Evolutionary conservation across 495 filamentous ascomycete genomes (phyloP).

Genomic region (Durotheca rogersii): DNA sequence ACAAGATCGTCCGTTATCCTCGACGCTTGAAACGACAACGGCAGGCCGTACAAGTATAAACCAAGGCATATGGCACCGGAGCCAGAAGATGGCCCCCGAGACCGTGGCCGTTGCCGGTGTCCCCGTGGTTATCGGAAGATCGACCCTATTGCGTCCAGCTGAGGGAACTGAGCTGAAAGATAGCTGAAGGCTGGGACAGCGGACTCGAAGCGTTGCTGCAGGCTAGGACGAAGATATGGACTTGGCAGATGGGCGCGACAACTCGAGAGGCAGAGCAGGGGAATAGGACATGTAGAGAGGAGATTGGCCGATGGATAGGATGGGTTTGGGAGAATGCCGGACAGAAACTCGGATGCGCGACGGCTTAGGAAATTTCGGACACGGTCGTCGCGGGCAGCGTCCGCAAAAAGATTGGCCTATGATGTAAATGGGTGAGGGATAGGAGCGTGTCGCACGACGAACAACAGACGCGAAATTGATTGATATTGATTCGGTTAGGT

Average conservation of each 20-base stretch:
- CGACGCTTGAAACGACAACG: slow-evolving; percentile 6
- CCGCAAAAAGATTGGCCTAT: slow-evolving; percentile 19
- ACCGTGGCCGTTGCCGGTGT: neutral
- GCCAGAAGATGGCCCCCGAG: neutral
- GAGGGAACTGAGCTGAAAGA: neutral
- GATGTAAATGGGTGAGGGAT: slow-evolving; percentile 4
- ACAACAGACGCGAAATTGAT: slow-evolving; percentile 1
- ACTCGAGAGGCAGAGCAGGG: slow-evolving; percentile 5
- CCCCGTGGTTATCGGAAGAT: neutral
- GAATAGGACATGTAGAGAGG: slow-evolving; percentile 1
- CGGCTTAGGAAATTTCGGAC: slow-evolving; percentile 6
- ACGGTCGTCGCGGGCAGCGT: slow-evolving; percentile 6
- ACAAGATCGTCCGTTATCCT: neutral
- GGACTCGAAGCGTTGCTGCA: neutral
- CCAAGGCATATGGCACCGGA: slow-evolving; percentile 14
- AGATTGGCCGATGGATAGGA: neutral
- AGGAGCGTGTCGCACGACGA: neutral
- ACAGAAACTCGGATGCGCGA: slow-evolving; percentile 2
- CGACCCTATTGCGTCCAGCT: too few relatives aligned
- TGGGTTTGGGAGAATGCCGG: slow-evolving; percentile 1
- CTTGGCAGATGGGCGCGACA: neutral
- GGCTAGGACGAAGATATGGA: neutral
- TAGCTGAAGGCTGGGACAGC: neutral
- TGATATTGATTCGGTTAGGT: neutral
- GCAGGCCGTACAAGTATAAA: neutral